Evolutionary conservation across 2,329 filamentous ascomycete species (phyloP).

Genomic region (Colletotrichum gloeosporioides): DNA sequence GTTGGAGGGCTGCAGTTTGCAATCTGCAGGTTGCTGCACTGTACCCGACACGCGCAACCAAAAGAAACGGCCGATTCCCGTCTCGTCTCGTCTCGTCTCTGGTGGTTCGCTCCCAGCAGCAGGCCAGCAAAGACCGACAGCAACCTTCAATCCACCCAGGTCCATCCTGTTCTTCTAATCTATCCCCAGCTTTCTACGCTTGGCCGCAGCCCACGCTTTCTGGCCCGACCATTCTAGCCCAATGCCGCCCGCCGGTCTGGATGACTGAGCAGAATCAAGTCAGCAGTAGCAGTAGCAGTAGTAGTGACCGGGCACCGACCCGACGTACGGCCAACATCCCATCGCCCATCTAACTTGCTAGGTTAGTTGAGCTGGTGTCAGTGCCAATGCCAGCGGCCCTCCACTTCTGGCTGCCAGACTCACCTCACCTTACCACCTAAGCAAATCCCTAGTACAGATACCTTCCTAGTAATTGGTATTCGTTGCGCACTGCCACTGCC

Average conservation of each 20-base stretch:
- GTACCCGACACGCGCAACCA: background rate
- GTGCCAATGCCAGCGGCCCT: background rate
- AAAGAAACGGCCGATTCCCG: background rate
- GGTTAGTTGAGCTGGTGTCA: background rate
- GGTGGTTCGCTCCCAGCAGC: background rate
- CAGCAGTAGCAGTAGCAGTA: background rate
- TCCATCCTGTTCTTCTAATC: background rate
- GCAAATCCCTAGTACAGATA: background rate
- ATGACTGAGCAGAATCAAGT: slow-evolving; percentile 2
- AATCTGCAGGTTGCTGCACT: background rate
- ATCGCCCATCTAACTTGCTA: background rate
- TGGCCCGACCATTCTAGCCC: slow-evolving; percentile 9
- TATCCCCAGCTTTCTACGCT: slow-evolving; percentile 6
- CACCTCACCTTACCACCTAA: background rate
- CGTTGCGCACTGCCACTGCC: background rate
- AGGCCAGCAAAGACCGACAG: background rate
- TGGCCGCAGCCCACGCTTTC: background rate
- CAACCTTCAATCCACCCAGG: background rate
- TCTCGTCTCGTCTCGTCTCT: slow-evolving; percentile 6
- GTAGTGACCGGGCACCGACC: background rate
- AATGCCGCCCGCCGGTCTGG: background rate
- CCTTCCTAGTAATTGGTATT: background rate
- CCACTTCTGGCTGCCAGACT: background rate
- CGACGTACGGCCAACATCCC: background rate
- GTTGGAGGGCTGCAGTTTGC: background rate